Conservation (phyloP, 2,329 filamentous ascomycete genomes). For the Stagonosporopsis tanaceti region DNA sequence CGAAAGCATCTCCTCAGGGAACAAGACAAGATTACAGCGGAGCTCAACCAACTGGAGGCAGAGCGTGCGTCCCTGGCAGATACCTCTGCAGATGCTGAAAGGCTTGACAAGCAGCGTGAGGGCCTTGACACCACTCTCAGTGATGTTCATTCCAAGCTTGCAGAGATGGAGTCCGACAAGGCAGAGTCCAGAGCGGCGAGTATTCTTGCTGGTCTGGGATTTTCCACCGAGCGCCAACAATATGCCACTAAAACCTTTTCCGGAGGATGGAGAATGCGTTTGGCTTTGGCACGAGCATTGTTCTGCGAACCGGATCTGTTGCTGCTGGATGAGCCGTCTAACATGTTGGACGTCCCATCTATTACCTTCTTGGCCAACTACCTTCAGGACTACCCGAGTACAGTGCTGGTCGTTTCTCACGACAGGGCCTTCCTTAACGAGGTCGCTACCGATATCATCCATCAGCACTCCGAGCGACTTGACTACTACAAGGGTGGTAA, state of each 20-base stretch:
- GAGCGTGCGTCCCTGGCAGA: slow-evolving; percentile 84
- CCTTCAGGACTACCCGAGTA: slow-evolving; percentile 91
- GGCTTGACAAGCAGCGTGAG: slow-evolving; percentile 85
- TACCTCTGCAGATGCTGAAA: slow-evolving; percentile 86
- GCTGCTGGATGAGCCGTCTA: slow-evolving; percentile 97
- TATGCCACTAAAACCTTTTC: slow-evolving; percentile 97
- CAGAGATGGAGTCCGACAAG: slow-evolving; percentile 99
- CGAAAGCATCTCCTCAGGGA: slow-evolving; percentile 92
- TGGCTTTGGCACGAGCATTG: slow-evolving; percentile 90
- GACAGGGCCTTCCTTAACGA: slow-evolving; percentile 99
- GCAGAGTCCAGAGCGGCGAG: slow-evolving; percentile 94
- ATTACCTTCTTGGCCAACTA: slow-evolving; percentile 98
- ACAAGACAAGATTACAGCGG: slow-evolving; percentile 82
- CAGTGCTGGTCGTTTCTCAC: slow-evolving; percentile 95
- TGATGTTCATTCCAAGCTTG: slow-evolving; percentile 88
- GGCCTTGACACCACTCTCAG: slow-evolving; percentile 88
- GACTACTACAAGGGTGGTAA: slow-evolving; percentile 99
- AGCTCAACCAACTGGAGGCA: slow-evolving; percentile 78
- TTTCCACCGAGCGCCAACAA: slow-evolving; percentile 91
- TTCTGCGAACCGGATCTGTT: slow-evolving; percentile 98
- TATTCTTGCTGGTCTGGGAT: slow-evolving; percentile 95
- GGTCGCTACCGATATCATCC: slow-evolving; percentile 98
- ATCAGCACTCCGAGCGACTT: slow-evolving; percentile 94
- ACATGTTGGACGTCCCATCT: slow-evolving; percentile 99
- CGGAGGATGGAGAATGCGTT: slow-evolving; percentile 98